Conservation (phyloP, 164 flowering plant species). For the Stephania yunnanensis region DNA sequence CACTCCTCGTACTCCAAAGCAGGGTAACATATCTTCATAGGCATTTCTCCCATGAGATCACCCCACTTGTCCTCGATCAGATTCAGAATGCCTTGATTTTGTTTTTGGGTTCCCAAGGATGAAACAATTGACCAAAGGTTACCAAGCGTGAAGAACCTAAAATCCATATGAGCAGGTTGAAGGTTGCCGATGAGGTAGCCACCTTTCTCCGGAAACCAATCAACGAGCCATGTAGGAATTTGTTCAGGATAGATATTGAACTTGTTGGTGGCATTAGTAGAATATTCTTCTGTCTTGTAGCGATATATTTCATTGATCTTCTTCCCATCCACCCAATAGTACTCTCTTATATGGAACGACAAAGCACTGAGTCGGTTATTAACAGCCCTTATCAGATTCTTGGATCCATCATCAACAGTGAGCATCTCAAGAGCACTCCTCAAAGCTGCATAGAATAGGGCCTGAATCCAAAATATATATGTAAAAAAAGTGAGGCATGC, state of each 20-base stretch:
- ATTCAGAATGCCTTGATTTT: constrained; percentile 67
- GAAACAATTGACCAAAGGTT: constrained; percentile 87
- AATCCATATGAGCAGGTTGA: constrained; percentile 95
- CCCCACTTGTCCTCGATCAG: constrained; percentile 84
- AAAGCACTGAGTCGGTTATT: constrained; percentile 88
- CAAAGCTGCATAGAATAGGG: constrained; percentile 76
- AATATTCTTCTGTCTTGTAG: constrained; percentile 90
- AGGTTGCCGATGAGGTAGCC: constrained; percentile 86
- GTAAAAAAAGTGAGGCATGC: background rate
- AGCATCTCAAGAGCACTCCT: constrained; percentile 88
- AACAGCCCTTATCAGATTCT: constrained; percentile 59
- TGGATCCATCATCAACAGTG: constrained; percentile 55
- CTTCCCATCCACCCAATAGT: constrained; percentile 83
- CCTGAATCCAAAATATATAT: constrained; percentile 34
- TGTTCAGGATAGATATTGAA: constrained; percentile 94
- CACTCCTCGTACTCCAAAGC: constrained; percentile 78
- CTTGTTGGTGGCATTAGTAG: constrained; percentile 77
- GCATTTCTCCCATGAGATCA: constrained; percentile 79
- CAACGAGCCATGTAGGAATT: constrained; percentile 80
- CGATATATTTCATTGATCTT: constrained; percentile 89
- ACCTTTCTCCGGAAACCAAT: constrained; percentile 82
- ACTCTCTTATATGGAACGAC: constrained; percentile 84
- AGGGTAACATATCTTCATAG: constrained; percentile 81
- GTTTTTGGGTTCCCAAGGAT: constrained; percentile 71
- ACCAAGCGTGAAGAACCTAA: constrained; percentile 87